Conservation (phyloP, 169 alveolate genomes). For the Toxoplasma gondii region DNA sequence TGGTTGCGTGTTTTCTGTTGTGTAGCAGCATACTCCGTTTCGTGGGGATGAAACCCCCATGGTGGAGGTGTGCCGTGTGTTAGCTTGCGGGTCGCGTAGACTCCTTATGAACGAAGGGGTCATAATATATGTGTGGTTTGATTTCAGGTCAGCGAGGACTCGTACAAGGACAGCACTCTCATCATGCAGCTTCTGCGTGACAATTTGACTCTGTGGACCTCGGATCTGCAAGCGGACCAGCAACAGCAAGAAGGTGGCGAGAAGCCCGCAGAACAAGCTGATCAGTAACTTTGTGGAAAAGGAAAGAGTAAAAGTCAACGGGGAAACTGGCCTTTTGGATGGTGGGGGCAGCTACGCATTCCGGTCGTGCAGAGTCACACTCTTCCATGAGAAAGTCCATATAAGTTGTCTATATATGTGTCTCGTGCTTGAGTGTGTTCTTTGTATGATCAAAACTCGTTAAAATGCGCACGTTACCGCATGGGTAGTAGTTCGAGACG, state of each 20-base stretch:
- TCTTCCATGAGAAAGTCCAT: neutral
- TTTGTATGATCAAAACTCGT: neutral
- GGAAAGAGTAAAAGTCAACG: neutral
- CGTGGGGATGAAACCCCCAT: too few relatives aligned
- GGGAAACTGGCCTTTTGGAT: neutral
- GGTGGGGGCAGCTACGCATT: neutral
- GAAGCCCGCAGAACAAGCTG: constrained; percentile 38
- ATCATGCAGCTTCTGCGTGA: constrained; percentile 95
- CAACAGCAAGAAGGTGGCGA: constrained; percentile 58
- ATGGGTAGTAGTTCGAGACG: neutral
- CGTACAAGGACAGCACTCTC: constrained; percentile 93
- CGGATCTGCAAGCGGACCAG: constrained; percentile 81
- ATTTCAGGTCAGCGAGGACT: constrained; percentile 85
- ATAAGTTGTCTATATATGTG: neutral
- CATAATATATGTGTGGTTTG: neutral
- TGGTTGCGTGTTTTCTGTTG: too few relatives aligned
- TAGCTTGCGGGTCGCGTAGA: too few relatives aligned
- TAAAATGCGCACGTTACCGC: neutral
- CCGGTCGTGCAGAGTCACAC: neutral
- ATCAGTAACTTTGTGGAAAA: neutral
- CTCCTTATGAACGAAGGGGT: neutral
- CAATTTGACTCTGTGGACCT: constrained; percentile 92
- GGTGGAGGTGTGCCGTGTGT: too few relatives aligned
- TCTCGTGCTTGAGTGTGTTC: neutral
- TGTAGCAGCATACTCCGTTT: too few relatives aligned